Evolutionary conservation across 2,329 filamentous ascomycete species (phyloP).

Genomic region (Beauveria varroae): DNA sequence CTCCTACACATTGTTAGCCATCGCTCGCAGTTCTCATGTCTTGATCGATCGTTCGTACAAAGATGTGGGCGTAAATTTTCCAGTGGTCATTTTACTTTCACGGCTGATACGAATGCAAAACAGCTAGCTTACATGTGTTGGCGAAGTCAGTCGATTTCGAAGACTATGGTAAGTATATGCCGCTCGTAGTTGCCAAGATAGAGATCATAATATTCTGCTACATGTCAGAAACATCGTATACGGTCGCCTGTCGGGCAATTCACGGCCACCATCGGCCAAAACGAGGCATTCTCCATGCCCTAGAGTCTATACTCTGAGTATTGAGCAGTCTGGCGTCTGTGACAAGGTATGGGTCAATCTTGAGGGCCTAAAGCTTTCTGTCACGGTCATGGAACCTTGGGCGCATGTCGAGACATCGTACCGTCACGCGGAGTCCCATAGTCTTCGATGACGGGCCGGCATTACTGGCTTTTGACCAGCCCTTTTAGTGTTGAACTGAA

Average conservation of each 20-base stretch:
- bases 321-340: too few species aligned
- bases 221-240: constrained; percentile 12
- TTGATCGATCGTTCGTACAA: constrained; percentile 29
- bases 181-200: background rate
- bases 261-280: background rate
- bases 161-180: background rate
- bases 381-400: too few species aligned
- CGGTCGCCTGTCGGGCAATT: constrained; percentile 22
- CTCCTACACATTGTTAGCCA: constrained; percentile 21
- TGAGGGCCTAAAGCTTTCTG: too few species aligned
- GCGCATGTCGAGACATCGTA: too few species aligned
- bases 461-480: too few species aligned
- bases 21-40: background rate
- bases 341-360: too few species aligned
- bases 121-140: background rate
- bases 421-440: too few species aligned
- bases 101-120: too few species aligned
- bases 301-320: constrained; percentile 12
- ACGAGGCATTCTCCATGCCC: constrained; percentile 28
- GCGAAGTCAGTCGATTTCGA: background rate
- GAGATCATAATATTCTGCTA: background rate
- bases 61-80: too few species aligned
- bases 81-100: too few species aligned
- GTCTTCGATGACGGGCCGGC: too few species aligned
- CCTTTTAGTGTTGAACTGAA: too few species aligned